A percentile compares a stretch with the other conserved stretches of the same genome.
These are phyloP conservation scores for Dispira parvispora DNA, from an alignment of 192 early-diverging fungal genomes.

Conservation along the genomic window DNA sequence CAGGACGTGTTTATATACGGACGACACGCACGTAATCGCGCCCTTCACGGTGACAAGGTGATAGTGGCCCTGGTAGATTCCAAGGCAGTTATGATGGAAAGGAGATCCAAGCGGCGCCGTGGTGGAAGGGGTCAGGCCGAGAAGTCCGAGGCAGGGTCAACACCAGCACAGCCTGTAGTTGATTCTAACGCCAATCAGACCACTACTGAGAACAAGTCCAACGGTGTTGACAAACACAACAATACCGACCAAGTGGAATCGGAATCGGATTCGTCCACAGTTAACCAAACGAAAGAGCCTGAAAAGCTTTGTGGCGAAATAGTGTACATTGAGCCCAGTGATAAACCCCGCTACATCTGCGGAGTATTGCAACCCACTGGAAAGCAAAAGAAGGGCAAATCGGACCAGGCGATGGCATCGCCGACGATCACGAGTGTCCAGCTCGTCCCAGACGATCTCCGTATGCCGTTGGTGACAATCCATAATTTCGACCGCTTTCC, in stretches of 20 bases:
- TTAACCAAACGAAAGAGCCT: neutral
- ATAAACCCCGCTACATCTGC: neutral
- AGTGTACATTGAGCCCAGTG: neutral
- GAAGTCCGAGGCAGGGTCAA: no score
- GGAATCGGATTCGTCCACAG: slow-evolving; percentile 14
- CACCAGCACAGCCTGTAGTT: no score
- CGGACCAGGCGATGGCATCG: no score
- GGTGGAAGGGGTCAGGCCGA: no score
- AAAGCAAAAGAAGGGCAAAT: no score
- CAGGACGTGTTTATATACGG: slow-evolving; percentile 59
- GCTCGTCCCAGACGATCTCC: neutral
- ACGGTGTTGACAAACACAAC: slow-evolving; percentile 24
- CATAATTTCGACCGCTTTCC: neutral
- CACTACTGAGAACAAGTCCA: no score
- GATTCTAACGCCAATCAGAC: no score
- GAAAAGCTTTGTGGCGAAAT: neutral
- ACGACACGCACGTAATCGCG: slow-evolving; percentile 64
- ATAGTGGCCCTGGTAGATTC: slow-evolving; percentile 62
- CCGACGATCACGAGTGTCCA: no score
- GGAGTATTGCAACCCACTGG: neutral
- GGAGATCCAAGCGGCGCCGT: no score
- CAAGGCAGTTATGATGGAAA: slow-evolving; percentile 8
- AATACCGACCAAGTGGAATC: slow-evolving; percentile 22
- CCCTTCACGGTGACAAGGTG: slow-evolving; percentile 76
- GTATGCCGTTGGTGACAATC: slow-evolving; percentile 15